A percentile compares a stretch with the other conserved stretches of the same genome.
Conservation (phyloP, 352 stramenopile species). For the Globisporangium acanthophoron region DNA sequence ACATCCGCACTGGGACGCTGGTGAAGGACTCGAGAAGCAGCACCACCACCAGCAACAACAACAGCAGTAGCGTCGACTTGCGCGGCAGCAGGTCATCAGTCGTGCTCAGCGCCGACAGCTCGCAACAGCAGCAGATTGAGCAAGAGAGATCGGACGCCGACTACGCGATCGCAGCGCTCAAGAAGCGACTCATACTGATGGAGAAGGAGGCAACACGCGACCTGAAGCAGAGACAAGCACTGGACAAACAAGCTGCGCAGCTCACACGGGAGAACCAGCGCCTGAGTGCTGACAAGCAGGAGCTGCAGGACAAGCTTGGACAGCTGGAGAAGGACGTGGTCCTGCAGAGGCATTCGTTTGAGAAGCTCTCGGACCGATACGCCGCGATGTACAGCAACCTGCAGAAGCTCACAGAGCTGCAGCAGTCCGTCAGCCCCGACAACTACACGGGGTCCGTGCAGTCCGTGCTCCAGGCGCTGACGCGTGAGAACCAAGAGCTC, state of each 20-base stretch:
- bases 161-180: constrained; percentile 37
- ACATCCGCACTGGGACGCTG: constrained; percentile 31
- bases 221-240: constrained; percentile 19
- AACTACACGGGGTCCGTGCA: constrained; percentile 23
- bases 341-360: constrained; percentile 54
- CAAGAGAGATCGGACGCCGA: constrained; percentile 28
- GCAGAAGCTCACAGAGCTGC: constrained; percentile 45
- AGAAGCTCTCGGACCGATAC: constrained; percentile 63
- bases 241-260: constrained; percentile 34
- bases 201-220: constrained; percentile 32
- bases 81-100: not conserved
- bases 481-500: constrained; percentile 68
- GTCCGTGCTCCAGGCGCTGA: constrained; percentile 43
- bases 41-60: constrained; percentile 1
- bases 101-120: not conserved
- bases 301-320: constrained; percentile 31
- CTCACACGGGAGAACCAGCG: constrained; percentile 34
- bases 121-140: constrained; percentile 17
- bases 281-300: constrained; percentile 26
- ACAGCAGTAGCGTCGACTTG: constrained; percentile 15
- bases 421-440: constrained; percentile 14
- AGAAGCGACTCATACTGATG: constrained; percentile 33
- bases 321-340: constrained; percentile 40
- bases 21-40: constrained; percentile 11
- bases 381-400: constrained; percentile 45